Conservation (phyloP, 805 yeast genomes). For the Cyberlindnera amylophila region DNA sequence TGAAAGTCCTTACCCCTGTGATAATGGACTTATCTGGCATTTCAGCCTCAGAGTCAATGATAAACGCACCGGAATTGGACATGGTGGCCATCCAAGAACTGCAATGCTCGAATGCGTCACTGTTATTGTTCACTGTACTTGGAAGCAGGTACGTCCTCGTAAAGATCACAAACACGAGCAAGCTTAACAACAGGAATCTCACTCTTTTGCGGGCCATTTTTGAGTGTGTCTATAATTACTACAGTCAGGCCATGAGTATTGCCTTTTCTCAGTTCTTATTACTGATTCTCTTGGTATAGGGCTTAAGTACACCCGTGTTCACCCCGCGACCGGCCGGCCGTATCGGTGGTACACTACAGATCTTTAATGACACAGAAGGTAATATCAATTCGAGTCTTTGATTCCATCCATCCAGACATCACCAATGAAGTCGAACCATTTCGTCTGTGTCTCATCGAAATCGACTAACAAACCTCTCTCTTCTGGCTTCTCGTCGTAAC, state of each 20-base stretch:
- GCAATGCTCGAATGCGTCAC: neutral
- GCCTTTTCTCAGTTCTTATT: too few relatives aligned
- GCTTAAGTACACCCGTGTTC: too few relatives aligned
- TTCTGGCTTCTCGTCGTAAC: constrained; percentile 27
- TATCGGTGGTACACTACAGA: neutral
- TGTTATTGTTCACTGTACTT: neutral
- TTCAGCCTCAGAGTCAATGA: neutral
- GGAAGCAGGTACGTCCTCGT: neutral
- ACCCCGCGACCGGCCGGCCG: too few relatives aligned
- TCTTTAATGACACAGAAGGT: too few relatives aligned
- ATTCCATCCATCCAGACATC: constrained; percentile 25
- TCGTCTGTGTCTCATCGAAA: constrained; percentile 11
- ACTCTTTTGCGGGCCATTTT: neutral
- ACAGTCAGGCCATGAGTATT: too few relatives aligned
- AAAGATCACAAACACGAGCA: neutral
- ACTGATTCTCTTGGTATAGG: too few relatives aligned
- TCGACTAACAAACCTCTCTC: constrained; percentile 16
- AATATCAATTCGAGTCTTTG: too few relatives aligned
- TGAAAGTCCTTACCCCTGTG: constrained; percentile 3
- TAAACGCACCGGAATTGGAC: neutral
- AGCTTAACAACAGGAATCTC: neutral
- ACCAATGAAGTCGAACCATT: constrained; percentile 25
- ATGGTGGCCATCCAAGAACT: neutral
- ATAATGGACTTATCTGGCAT: neutral
- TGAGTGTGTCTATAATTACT: neutral